A percentile compares a stretch with the other conserved stretches of the same genome.
Conservation (phyloP, 768 basidiomycete species). For the Pleurotus salmoneostramineus region DNA sequence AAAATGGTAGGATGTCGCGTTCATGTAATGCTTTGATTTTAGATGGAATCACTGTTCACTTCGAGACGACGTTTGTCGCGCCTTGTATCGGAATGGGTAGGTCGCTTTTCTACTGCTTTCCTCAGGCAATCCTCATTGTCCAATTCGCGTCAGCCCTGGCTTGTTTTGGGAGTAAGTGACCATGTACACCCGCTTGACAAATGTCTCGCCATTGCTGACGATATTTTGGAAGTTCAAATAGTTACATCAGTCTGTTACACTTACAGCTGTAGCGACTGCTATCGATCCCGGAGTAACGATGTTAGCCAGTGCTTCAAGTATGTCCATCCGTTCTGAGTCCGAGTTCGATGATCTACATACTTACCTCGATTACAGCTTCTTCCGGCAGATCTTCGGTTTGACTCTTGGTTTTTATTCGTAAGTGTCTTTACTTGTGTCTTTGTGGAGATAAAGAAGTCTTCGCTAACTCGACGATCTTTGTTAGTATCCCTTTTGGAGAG, state of each 20-base stretch:
- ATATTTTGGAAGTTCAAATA: constrained; percentile 24
- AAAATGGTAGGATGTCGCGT: too few relatives aligned
- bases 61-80: constrained; percentile 28
- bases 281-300: constrained; percentile 30
- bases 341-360: background rate
- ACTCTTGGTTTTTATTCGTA: constrained; percentile 36
- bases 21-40: background rate
- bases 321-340: constrained; percentile 7
- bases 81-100: constrained; percentile 36
- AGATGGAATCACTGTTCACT: constrained; percentile 33
- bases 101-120: constrained; percentile 3
- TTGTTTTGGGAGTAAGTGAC: constrained; percentile 29
- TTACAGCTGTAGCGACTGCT: constrained; percentile 36
- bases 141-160: constrained; percentile 22
- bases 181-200: background rate
- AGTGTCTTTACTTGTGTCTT: background rate
- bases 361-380: constrained; percentile 20
- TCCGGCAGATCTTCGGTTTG: constrained; percentile 31
- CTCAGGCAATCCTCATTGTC: background rate
- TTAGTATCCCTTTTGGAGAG: constrained; percentile 32
- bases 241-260: constrained; percentile 33
- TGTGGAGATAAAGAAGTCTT: background rate
- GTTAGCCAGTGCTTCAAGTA: constrained; percentile 36
- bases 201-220: too few relatives aligned
- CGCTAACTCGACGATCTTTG: background rate